Evolutionary conservation across 2,329 filamentous ascomycete species (phyloP).

Genomic region (Zymoseptoria crescenta): DNA sequence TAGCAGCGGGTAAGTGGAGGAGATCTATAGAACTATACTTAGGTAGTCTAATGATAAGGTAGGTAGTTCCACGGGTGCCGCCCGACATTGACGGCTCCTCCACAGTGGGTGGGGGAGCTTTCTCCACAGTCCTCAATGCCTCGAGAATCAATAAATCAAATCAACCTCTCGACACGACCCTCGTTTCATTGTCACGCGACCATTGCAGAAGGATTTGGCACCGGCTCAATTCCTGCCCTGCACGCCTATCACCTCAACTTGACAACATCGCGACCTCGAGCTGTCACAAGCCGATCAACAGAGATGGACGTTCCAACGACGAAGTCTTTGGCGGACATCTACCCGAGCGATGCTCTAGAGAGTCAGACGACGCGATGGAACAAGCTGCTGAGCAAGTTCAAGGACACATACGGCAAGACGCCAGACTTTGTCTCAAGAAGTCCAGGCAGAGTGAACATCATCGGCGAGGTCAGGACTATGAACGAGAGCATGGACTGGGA

Average conservation of each 20-base stretch:
- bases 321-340: constrained; percentile 70
- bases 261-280: background rate
- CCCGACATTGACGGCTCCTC: background rate
- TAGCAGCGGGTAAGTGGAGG: background rate
- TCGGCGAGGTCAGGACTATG: constrained; percentile 58
- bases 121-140: background rate
- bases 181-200: background rate
- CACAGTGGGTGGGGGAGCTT: background rate
- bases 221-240: background rate
- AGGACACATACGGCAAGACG: constrained; percentile 57
- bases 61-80: too few relatives aligned
- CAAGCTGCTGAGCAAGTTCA: constrained; percentile 62
- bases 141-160: background rate
- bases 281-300: background rate
- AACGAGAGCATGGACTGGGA: background rate
- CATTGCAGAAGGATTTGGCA: background rate
- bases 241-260: background rate
- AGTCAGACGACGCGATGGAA: constrained; percentile 69
- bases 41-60: too few relatives aligned
- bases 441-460: constrained; percentile 93
- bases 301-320: constrained; percentile 60
- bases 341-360: constrained; percentile 63
- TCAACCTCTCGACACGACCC: background rate
- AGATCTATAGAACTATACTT: too few relatives aligned
- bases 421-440: constrained; percentile 82